phyloP scores from a whole-genome alignment of 768 basidiomycete species.

The Pulveroboletus sp. region DNA sequence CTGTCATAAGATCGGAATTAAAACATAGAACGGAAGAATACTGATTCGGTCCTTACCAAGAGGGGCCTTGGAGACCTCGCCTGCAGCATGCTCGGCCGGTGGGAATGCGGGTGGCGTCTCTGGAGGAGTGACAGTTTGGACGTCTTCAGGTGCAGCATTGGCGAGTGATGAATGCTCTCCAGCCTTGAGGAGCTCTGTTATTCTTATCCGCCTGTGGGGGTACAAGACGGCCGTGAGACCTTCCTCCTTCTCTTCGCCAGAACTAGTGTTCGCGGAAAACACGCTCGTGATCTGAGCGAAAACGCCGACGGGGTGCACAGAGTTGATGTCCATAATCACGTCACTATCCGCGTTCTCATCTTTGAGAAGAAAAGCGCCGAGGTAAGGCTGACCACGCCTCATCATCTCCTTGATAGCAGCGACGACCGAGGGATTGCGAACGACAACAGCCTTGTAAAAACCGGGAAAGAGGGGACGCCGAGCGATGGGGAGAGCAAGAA shows the following conservation, averaged over 20 bases:
- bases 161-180: conserved; percentile 41
- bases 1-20: conserved; percentile 28
- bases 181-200: conserved; percentile 80
- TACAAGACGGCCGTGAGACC: conserved; percentile 93
- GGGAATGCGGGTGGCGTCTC: conserved; percentile 33
- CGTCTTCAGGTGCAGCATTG: conserved; percentile 36
- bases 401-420: conserved; percentile 95
- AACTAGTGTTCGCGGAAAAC: conserved; percentile 56
- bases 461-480: conserved; percentile 94
- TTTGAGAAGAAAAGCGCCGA: conserved; percentile 95
- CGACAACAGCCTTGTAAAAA: conserved; percentile 96
- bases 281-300: conserved; percentile 97
- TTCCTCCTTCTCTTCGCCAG: conserved; percentile 70
- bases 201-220: conserved; percentile 85
- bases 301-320: conserved; percentile 90
- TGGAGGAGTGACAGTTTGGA: conserved; percentile 45
- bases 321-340: conserved; percentile 81
- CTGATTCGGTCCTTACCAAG: conserved; percentile 15
- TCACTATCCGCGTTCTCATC: conserved; percentile 92
- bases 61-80: conserved; percentile 22
- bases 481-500: conserved; percentile 92
- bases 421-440: conserved; percentile 87
- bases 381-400: conserved; percentile 93
- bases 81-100: conserved; percentile 16
- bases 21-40: background rate